Evolutionary conservation across 257 asterid species (phyloP).

Genomic region (Catharanthus roseus): DNA sequence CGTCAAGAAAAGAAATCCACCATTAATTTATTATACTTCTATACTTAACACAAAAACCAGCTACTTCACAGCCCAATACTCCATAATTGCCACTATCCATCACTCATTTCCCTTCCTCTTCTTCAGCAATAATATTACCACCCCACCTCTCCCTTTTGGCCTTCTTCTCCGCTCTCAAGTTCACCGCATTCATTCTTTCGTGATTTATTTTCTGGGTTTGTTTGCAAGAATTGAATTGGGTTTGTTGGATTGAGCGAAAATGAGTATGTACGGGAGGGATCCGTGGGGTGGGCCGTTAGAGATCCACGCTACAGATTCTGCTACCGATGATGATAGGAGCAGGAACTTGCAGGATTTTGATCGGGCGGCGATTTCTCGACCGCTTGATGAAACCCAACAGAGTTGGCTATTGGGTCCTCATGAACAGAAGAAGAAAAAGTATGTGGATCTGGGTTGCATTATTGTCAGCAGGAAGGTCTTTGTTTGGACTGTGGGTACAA

Average conservation of each 20-base stretch:
- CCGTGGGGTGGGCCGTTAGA: constrained; percentile 99
- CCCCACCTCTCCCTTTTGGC: background rate
- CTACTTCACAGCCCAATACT: constrained; percentile 17
- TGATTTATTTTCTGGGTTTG: background rate
- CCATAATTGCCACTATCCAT: constrained; percentile 22
- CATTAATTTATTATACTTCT: background rate
- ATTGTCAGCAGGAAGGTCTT: constrained; percentile 86
- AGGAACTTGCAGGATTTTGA: constrained; percentile 81
- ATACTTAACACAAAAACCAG: constrained; percentile 2
- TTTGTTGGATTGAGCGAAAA: constrained; percentile 4
- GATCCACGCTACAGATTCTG: constrained; percentile 85
- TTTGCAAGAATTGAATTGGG: background rate
- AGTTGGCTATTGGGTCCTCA: constrained; percentile 96
- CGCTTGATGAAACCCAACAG: constrained; percentile 92
- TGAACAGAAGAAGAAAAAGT: constrained; percentile 96
- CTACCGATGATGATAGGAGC: constrained; percentile 96
- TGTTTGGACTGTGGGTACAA: constrained; percentile 74
- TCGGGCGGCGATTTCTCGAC: constrained; percentile 89
- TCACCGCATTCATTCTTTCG: background rate
- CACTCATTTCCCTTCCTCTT: background rate
- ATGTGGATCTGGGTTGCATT: constrained; percentile 95
- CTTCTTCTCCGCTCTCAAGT: background rate
- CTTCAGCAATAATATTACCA: constrained; percentile 6
- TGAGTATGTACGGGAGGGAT: constrained; percentile 85
- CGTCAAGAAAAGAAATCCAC: background rate